phyloP scores from a whole-genome alignment of 371 early-diverging fungal genomes.

The Blakeslea trispora region DNA sequence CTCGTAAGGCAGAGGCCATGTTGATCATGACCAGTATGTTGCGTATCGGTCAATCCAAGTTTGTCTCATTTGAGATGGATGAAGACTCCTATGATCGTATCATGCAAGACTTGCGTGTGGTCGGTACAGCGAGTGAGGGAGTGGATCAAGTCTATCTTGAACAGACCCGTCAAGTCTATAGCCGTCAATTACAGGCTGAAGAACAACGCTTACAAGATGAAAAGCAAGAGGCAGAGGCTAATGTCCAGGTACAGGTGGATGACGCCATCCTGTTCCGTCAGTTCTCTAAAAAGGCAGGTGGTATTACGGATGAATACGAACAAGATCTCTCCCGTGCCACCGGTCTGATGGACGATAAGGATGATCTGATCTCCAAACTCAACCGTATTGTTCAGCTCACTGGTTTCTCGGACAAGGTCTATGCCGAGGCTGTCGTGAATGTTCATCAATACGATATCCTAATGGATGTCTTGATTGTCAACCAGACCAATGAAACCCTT shows the following conservation, averaged over 20 bases:
- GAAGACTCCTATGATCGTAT: conserved; percentile 96
- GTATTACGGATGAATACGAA: conserved; percentile 82
- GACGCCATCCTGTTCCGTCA: conserved; percentile 89
- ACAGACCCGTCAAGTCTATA: conserved; percentile 81
- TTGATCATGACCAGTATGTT: conserved; percentile 95
- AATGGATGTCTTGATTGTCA: conserved; percentile 96
- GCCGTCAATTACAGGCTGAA: conserved; percentile 74
- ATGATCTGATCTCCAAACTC: conserved; percentile 82
- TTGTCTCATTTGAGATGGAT: conserved; percentile 85
- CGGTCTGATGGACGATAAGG: conserved; percentile 70
- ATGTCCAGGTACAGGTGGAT: conserved; percentile 81
- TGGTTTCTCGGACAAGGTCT: conserved; percentile 97
- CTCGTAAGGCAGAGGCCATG: conserved; percentile 90
- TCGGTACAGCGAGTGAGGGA: conserved; percentile 62
- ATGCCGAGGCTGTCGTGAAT: conserved; percentile 97
- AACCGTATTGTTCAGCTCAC: conserved; percentile 95
- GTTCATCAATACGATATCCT: conserved; percentile 97
- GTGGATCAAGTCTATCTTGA: conserved; percentile 74
- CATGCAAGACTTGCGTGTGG: conserved; percentile 83
- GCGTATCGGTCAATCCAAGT: conserved; percentile 88
- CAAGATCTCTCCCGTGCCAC: conserved; percentile 88
- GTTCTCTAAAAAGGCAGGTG: conserved; percentile 74
- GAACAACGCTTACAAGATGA: conserved; percentile 61
- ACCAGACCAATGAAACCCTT: conserved; percentile 95
- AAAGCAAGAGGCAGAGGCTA: conserved; percentile 64